Percentiles rank a stretch among this genome's conserved stretches.
phyloP scores from a whole-genome alignment of 257 asterid genomes.

The Voacanga thouarsii region DNA sequence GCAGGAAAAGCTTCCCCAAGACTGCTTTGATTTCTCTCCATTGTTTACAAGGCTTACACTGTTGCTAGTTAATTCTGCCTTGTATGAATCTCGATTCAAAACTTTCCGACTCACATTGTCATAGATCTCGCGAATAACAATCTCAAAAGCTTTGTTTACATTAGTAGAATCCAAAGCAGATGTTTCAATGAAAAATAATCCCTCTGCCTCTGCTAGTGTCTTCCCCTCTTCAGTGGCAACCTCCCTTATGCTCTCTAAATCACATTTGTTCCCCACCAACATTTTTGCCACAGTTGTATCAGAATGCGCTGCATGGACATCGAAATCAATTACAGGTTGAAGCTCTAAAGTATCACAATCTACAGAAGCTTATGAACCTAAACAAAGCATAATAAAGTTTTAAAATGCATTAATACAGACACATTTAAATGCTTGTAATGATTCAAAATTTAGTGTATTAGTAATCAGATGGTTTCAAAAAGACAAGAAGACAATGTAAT shows the following conservation, averaged over 20 bases:
- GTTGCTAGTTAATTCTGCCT: conserved; percentile 27
- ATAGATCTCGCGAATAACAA: conserved; percentile 29
- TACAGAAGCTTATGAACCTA: not conserved
- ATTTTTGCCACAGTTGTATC: conserved; percentile 31
- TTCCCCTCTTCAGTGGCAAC: conserved; percentile 30
- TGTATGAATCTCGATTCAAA: conserved; percentile 27
- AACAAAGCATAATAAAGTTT: not conserved
- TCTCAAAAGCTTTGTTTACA: conserved; percentile 29
- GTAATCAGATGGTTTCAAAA: not conserved
- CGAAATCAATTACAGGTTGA: not conserved
- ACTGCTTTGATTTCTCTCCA: conserved; percentile 19
- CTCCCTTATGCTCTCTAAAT: conserved; percentile 27
- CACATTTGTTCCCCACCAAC: conserved; percentile 33
- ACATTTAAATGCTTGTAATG: not conserved
- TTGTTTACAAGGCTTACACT: conserved; percentile 27
- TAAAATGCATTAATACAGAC: too few species aligned
- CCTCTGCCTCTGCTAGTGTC: conserved; percentile 28
- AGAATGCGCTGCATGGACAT: conserved; percentile 21
- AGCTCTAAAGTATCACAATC: not conserved
- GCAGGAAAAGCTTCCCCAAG: conserved; percentile 17
- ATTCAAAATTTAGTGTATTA: not conserved
- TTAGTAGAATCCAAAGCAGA: conserved; percentile 34
- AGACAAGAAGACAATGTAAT: not conserved
- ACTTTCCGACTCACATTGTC: conserved; percentile 26
- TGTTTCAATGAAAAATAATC: conserved; percentile 33